phyloP scores from a whole-genome alignment of 2,329 filamentous ascomycete species.

The Penicillium sclerotiorum region DNA sequence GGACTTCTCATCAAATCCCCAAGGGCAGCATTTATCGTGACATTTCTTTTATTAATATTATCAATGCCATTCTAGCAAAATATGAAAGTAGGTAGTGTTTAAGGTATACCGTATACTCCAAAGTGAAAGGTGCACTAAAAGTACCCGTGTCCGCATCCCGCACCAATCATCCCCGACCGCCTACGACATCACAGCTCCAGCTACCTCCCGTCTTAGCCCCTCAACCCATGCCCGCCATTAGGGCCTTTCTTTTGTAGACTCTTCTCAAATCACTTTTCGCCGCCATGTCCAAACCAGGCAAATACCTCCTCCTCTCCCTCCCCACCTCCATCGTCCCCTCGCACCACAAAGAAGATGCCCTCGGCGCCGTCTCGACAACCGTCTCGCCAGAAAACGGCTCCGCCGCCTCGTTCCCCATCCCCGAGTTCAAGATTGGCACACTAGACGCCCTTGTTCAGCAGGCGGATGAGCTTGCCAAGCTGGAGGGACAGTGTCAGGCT shows the following conservation, averaged over 20 bases:
- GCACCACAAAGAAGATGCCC: constrained; percentile 76
- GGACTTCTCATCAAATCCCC: no score
- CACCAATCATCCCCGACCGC: constrained; percentile 27
- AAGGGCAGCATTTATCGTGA: no score
- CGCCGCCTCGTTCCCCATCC: constrained; percentile 77
- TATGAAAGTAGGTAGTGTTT: no score
- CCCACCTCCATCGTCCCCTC: constrained; percentile 84
- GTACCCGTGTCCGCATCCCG: constrained; percentile 13
- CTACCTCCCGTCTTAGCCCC: constrained; percentile 15
- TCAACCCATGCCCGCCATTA: constrained; percentile 15
- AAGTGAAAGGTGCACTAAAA: neutral
- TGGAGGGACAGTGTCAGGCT: constrained; percentile 75
- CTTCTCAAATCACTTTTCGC: neutral
- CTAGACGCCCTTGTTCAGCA: constrained; percentile 94
- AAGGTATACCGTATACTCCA: no score
- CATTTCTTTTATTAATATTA: neutral
- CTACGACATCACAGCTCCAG: constrained; percentile 30
- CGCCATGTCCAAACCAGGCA: constrained; percentile 52
- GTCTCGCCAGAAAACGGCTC: constrained; percentile 74
- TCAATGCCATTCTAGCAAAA: neutral
- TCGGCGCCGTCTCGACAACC: constrained; percentile 72
- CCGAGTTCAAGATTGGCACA: constrained; percentile 96
- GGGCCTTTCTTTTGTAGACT: constrained; percentile 8
- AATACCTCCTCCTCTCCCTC: constrained; percentile 87
- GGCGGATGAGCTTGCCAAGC: constrained; percentile 90